Evolutionary conservation across 805 yeast species (phyloP).

Genomic region (Wickerhamiella alocasiicola): DNA sequence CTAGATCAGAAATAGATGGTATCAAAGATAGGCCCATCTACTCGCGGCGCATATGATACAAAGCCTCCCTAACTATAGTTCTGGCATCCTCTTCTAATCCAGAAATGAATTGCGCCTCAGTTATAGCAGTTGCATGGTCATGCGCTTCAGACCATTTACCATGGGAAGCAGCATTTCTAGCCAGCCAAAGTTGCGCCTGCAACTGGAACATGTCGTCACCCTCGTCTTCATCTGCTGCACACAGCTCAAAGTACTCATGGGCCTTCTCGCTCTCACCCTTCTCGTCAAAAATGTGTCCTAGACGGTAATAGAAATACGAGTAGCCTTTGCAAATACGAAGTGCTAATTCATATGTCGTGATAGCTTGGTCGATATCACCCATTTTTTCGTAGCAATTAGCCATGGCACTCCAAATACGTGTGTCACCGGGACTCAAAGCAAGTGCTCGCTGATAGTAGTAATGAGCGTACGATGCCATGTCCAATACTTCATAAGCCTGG

Average conservation of each 20-base stretch:
- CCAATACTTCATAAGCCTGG: constrained; percentile 92
- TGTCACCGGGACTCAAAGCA: constrained; percentile 74
- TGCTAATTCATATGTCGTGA: constrained; percentile 73
- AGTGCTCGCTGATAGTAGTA: constrained; percentile 90
- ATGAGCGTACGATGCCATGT: constrained; percentile 84
- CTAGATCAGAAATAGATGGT: too few species aligned
- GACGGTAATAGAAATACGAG: constrained; percentile 43
- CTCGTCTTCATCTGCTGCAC: constrained; percentile 44
- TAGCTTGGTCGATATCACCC: constrained; percentile 55
- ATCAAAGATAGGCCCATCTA: too few species aligned
- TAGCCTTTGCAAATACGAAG: constrained; percentile 44
- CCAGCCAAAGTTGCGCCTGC: constrained; percentile 79
- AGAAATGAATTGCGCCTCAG: constrained; percentile 51
- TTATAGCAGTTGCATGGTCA: constrained; percentile 38
- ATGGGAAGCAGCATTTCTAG: constrained; percentile 46
- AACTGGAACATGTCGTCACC: constrained; percentile 63
- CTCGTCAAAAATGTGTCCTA: constrained; percentile 57
- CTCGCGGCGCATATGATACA: constrained; percentile 33
- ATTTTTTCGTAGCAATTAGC: constrained; percentile 81
- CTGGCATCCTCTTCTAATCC: constrained; percentile 86
- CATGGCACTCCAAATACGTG: constrained; percentile 92
- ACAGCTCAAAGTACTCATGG: constrained; percentile 48
- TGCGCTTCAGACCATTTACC: constrained; percentile 57
- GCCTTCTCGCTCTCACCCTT: constrained; percentile 43
- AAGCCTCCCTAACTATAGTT: constrained; percentile 63